Evolutionary conservation across 2,329 filamentous ascomycete genomes (phyloP).

Genomic region (Xylariaceae sp.): DNA sequence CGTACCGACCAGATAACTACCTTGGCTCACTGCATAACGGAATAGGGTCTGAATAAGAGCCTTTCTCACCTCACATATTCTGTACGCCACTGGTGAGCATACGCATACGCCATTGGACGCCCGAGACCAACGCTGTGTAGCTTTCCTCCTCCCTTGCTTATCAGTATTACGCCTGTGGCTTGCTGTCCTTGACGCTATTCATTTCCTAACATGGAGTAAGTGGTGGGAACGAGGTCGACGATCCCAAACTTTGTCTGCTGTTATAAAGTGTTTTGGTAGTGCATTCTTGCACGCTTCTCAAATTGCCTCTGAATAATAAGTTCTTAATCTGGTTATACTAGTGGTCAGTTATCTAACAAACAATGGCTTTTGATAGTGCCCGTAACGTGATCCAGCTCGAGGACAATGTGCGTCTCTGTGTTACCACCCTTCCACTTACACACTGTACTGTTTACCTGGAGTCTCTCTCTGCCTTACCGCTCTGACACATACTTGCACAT

Average conservation of each 20-base stretch:
- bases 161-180: constrained; percentile 24
- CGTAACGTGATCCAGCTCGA: constrained; percentile 44
- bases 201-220: constrained; percentile 34
- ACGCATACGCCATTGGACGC: constrained; percentile 22
- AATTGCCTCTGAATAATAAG: too few species aligned
- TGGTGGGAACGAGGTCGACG: constrained; percentile 5
- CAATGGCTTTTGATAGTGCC: constrained; percentile 35
- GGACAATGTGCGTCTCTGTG: constrained; percentile 40
- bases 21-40: constrained; percentile 5
- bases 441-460: background rate
- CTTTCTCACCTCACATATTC: constrained; percentile 12
- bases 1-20: constrained; percentile 1
- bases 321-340: constrained; percentile 18
- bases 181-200: constrained; percentile 17
- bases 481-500: background rate
- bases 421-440: background rate
- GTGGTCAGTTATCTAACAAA: constrained; percentile 21
- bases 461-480: background rate
- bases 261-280: too few species aligned
- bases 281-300: too few species aligned
- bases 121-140: constrained; percentile 18
- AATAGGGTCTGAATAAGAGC: constrained; percentile 20
- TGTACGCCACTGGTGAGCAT: background rate
- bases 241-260: too few species aligned
- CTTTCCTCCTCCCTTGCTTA: constrained; percentile 14